Evolutionary conservation across 2,329 filamentous ascomycete species (phyloP).

Genomic region (Metarhizium album): DNA sequence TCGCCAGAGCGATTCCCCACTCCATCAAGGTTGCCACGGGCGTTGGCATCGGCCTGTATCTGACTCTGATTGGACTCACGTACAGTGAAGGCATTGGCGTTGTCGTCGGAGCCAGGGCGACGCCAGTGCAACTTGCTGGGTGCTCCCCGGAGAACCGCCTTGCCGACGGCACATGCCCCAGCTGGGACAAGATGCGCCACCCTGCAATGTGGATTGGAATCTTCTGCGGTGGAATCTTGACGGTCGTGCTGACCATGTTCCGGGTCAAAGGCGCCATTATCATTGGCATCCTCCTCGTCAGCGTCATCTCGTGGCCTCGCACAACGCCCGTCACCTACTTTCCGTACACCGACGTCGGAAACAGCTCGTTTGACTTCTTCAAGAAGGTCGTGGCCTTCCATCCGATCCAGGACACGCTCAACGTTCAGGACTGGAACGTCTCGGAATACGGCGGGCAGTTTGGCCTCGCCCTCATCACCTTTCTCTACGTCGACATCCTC

Average conservation of each 20-base stretch:
- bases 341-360: constrained; percentile 57
- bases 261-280: constrained; percentile 82
- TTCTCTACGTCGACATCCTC: constrained; percentile 83
- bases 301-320: constrained; percentile 81
- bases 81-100: constrained; percentile 77
- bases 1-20: constrained; percentile 70
- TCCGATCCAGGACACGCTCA: constrained; percentile 57
- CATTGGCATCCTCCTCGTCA: constrained; percentile 70
- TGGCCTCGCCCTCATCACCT: constrained; percentile 74
- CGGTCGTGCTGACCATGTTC: constrained; percentile 72
- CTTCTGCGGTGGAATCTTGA: constrained; percentile 74
- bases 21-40: constrained; percentile 82
- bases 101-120: constrained; percentile 55
- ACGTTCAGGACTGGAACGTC: constrained; percentile 65
- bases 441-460: constrained; percentile 62
- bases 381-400: constrained; percentile 80
- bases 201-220: constrained; percentile 83
- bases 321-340: constrained; percentile 70
- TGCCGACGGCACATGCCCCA: constrained; percentile 47
- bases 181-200: constrained; percentile 63
- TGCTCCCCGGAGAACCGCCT: constrained; percentile 40
- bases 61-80: constrained; percentile 64
- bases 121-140: constrained; percentile 66
- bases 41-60: constrained; percentile 75
- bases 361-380: constrained; percentile 74